Evolutionary conservation across 768 basidiomycete genomes (phyloP), one percentile per base, ranked within the genome.

Genomic region (Mycena galopus): DNA sequence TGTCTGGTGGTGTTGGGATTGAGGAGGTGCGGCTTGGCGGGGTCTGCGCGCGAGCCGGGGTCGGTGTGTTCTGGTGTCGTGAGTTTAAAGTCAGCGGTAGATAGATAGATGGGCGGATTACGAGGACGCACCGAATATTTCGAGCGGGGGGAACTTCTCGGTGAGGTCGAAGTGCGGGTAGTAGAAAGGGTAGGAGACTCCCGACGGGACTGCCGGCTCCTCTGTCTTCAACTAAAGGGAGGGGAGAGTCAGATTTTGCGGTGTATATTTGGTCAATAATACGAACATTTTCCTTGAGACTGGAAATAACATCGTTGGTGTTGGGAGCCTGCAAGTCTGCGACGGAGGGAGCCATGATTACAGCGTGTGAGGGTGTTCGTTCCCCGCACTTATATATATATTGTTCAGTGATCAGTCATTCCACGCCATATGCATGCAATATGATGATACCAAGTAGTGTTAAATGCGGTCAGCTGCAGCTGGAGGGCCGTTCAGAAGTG

Each of bases 81-180:
- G n/a, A 17, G 19, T 51, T 50, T 8, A 30, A 29, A 19, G 30
- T 62, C 3, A 62, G 44, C 4, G 21, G 1, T 3, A 21, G 25
- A 29, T 51, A 29, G 17, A n/a, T 39, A 12, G 33, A 35, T 39
- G 33, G 27, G 33, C 17, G 35, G 19, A 29, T 27, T 16, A 19
- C 39, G 4, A 47, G 17, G 8, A 51, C 82, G 11, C 65, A 88
- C 87, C 87, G 65, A 86, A 85, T 42, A 86, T 76, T 71, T 89
- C 79, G 27, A 83, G 85, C 17, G 86, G 86, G 71, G 86, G 84
- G 75, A 85, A 89, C 69, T 88, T 89, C 82, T 89, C 87, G 39
- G 79, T 75, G 0, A 80, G 73, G 67, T 89, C 86, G 74, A 81
- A 87, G 75, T 85, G 77, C 8, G 88, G 89, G 42, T 78, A 82